Base-by-base conservation (phyloP, 495 filamentous ascomycete species). In the Lasiosphaeria hispida region DNA sequence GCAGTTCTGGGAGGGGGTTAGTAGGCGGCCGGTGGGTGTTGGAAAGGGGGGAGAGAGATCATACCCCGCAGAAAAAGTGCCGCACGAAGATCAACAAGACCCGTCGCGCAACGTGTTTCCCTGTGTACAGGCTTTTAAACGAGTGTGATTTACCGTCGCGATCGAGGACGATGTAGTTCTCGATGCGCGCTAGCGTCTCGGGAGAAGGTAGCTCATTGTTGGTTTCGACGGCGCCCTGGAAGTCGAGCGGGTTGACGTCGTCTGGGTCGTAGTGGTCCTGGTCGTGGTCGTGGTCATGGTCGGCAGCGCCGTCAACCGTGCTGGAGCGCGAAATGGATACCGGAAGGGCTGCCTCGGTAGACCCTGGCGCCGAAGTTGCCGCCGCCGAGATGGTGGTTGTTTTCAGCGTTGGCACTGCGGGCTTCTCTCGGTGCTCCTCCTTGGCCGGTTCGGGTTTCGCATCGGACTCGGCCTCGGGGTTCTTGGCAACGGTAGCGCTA, bases 41-140 rank as follows among this genome's bases (percentile, higher is more conserved):
- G 44, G 40, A 35, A 4, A 13, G n/a, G 15, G 14, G 10, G 9
- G 41, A 2, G 23, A 4, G 17, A 14, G 10, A 57, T 77, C 90
- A 73, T 78, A 89, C 89, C 2, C 91, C 89, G 64, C 91, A 96
- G 78, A 89, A 93, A 75, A 96, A 96, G 72, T 96, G 91, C 18
- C 91, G 81, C 44, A 96, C 80, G 64, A 96, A 96, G 50, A 95
- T 84, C 14, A 95, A 68, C 33, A 94, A 75, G 1, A 90, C 85
- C 7, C 86, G 74, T 1, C 77, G 72, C 10, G 80, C 69, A 0
- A 73, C 67, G 53, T 81, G 77, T n/a, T 73, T 69, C 17, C 83
- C 83, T 7, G 75, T 71, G 64, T 89, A 92, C 17, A 94, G 69
- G 53, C 77, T 84, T 66, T 84, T 83, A 76, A 93, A 94, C 4